These are phyloP conservation scores for Neurospora sp. DNA, from an alignment of 495 filamentous ascomycete genomes.

Conservation along the genomic window DNA sequence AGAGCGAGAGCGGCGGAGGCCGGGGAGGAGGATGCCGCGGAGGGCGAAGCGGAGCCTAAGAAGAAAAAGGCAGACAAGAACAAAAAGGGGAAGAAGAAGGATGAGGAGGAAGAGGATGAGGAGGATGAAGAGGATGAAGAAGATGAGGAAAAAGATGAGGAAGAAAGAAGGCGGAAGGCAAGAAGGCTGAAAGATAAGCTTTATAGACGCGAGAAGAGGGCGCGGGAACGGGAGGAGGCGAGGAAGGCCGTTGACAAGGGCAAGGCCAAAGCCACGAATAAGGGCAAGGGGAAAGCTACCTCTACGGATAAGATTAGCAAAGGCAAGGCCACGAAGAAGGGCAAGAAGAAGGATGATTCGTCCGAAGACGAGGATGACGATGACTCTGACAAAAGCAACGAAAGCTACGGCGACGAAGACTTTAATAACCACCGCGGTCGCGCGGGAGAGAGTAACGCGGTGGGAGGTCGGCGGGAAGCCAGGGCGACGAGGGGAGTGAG, in stretches of 20 bases:
- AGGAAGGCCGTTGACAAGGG: background rate
- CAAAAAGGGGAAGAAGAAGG: background rate
- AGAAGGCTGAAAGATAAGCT: background rate
- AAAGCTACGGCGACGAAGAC: background rate
- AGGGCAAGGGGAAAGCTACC: background rate
- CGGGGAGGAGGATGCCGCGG: background rate
- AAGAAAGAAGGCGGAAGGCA: background rate
- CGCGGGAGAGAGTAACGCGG: background rate
- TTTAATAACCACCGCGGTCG: background rate
- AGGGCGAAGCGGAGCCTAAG: background rate
- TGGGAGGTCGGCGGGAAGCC: background rate
- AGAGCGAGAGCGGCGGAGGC: background rate
- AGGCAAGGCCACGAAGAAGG: background rate
- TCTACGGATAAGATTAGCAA: background rate
- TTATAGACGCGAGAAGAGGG: background rate
- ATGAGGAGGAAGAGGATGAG: background rate
- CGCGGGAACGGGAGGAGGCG: background rate
- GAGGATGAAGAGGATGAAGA: background rate
- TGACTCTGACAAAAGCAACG: background rate
- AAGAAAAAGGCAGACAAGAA: background rate
- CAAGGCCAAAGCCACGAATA: background rate
- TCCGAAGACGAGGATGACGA: background rate
- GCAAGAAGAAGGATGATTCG: background rate
- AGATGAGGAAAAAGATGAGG: background rate
- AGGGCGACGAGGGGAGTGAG: background rate